Evolutionary conservation across 257 asterid species (phyloP).

Genomic region (Thymus mandschuricus): DNA sequence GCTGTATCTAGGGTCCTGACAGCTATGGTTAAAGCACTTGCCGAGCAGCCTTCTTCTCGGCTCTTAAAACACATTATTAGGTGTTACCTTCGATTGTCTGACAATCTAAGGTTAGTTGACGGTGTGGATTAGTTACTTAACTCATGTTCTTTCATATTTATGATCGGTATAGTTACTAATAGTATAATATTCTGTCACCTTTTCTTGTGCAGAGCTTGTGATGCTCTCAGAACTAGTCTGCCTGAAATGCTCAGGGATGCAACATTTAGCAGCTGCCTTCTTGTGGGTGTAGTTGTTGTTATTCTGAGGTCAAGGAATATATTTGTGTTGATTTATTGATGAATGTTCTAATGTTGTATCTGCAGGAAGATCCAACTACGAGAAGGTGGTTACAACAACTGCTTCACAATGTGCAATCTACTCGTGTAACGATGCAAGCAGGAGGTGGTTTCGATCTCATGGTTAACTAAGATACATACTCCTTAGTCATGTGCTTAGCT

Average conservation of each 20-base stretch:
- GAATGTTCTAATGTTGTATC: conserved; percentile 16
- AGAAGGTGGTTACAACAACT: conserved; percentile 93
- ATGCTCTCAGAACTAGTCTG: conserved; percentile 73
- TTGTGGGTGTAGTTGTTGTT: conserved; percentile 52
- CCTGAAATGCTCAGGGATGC: conserved; percentile 84
- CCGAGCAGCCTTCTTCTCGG: conserved; percentile 84
- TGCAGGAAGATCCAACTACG: conserved; percentile 83
- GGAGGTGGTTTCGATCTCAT: conserved; percentile 77
- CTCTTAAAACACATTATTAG: conserved; percentile 85
- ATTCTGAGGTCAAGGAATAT: background rate
- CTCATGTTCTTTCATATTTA: conserved; percentile 11
- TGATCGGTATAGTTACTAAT: background rate
- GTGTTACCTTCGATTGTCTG: conserved; percentile 94
- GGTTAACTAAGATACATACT: conserved; percentile 27
- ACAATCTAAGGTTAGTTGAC: conserved; percentile 64
- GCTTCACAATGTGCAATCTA: conserved; percentile 75
- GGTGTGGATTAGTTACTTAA: background rate
- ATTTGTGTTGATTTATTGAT: background rate
- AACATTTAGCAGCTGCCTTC: conserved; percentile 76
- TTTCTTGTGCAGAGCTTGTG: conserved; percentile 73
- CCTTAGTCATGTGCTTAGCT: too few relatives aligned
- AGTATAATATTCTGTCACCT: background rate
- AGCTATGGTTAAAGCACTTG: conserved; percentile 77
- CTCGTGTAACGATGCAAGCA: conserved; percentile 66
- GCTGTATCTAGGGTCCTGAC: conserved; percentile 87